These are phyloP conservation scores for Candida broadrunensis DNA, from an alignment of 805 yeast genomes.

Conservation along the genomic window DNA sequence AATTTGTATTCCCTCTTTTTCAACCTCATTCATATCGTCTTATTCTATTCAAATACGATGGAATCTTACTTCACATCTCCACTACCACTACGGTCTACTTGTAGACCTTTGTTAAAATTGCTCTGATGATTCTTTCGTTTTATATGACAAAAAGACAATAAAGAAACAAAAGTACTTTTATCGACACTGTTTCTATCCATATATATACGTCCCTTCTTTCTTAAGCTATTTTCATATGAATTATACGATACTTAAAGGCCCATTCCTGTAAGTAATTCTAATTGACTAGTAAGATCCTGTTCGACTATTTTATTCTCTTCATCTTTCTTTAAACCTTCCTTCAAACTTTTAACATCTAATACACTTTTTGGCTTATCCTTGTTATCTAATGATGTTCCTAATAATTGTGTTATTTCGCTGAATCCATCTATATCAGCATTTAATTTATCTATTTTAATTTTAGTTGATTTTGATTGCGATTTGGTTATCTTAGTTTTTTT, in stretches of 20 bases:
- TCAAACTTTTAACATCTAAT: conserved; percentile 32
- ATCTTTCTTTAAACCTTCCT: conserved; percentile 40
- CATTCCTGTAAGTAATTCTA: conserved; percentile 48
- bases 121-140: too few species aligned
- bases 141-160: too few species aligned
- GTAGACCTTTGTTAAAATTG: too few species aligned
- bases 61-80: too few species aligned
- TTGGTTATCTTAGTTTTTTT: conserved; percentile 5
- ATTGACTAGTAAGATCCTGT: conserved; percentile 42
- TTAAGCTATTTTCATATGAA: too few species aligned
- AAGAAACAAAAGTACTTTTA: too few species aligned
- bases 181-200: too few species aligned
- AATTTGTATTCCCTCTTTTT: too few species aligned
- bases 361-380: conserved; percentile 19
- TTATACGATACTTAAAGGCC: conserved; percentile 16
- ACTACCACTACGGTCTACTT: too few species aligned
- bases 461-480: conserved; percentile 27
- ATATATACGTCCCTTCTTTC: too few species aligned
- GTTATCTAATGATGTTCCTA: conserved; percentile 2
- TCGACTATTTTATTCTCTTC: conserved; percentile 29
- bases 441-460: conserved; percentile 29
- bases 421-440: conserved; percentile 26
- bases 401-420: conserved; percentile 16
- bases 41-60: too few species aligned
- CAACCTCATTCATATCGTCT: too few species aligned